Evolutionary conservation across 116 monocot genomes (phyloP), one percentile per base, ranked within the genome.

Genomic region (Zostera marina): DNA sequence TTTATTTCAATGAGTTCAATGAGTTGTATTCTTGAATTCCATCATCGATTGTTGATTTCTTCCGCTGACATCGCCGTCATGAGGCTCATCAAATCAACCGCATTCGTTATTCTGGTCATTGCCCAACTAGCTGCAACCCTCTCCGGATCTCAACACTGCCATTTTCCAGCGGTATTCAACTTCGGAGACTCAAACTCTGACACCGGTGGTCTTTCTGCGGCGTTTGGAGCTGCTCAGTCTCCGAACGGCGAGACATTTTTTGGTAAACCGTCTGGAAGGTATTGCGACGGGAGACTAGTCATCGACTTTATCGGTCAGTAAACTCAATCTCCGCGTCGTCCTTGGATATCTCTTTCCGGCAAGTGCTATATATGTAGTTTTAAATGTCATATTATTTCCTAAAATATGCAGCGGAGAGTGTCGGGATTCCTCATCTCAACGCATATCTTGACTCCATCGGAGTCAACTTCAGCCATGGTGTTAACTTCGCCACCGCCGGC

Each of bases 401-500:
- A 20, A 42, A 40, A 41, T 26, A 11, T 7, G 7, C 73, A 99
- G 99, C 91, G 1, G 71, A 79, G 41, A 72, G 75, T 54, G 42
- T 81, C 9, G 83, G 79, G 14, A 45, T 99, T 42, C 83, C 90
- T 40, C 73, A 73, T 52, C 59, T 99, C 17, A 69, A 69, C 32
- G 81, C 99, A 9, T 99, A 99, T 54, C 81, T 99, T 0, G 66
- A 99, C 61, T 90, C 99, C 4, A 42, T 99, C 2, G 86, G 79
- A n/a, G 47, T 75, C 1, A 91, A 91, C 49, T 99, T 90, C 79
- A 70, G 76, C 7, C 87, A 91, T 41, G 99, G 99, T 22, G 87
- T 83, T 48, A 91, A 99, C 64, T 99, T 99, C 45, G 99, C 99
- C 9, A 91, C 99, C 2, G 87, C 79, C 5, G 91, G 91, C 21